phyloP scores from a whole-genome alignment of 2,329 filamentous ascomycete species.

The Fusarium sp. region DNA sequence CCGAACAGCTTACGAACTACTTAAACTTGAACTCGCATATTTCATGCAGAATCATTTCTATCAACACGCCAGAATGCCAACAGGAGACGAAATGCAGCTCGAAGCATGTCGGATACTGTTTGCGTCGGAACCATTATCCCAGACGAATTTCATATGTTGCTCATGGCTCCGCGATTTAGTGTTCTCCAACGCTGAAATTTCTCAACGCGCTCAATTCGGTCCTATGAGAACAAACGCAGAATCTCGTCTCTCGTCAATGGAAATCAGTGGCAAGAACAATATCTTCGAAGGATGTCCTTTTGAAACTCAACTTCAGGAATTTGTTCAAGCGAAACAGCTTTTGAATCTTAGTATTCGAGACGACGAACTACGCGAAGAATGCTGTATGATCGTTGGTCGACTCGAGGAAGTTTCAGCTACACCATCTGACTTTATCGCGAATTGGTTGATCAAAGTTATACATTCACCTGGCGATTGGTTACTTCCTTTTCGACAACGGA shows the following conservation, averaged over 20 bases:
- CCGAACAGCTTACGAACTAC: constrained; percentile 36
- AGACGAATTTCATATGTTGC: background rate
- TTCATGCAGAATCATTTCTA: constrained; percentile 45
- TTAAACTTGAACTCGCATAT: constrained; percentile 40
- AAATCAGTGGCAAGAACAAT: constrained; percentile 47
- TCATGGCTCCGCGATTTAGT: constrained; percentile 43
- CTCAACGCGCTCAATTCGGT: constrained; percentile 41
- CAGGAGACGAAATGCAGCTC: constrained; percentile 35
- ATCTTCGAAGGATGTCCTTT: constrained; percentile 48
- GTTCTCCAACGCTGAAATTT: constrained; percentile 22
- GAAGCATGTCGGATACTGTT: constrained; percentile 38
- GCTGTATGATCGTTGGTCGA: constrained; percentile 33
- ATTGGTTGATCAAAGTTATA: constrained; percentile 42
- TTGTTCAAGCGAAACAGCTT: constrained; percentile 28
- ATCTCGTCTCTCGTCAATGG: constrained; percentile 37
- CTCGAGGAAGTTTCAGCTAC: constrained; percentile 39
- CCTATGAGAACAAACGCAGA: constrained; percentile 44
- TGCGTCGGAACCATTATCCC: constrained; percentile 22
- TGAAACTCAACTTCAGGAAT: constrained; percentile 41
- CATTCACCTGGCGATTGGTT: constrained; percentile 39
- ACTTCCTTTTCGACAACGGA: constrained; percentile 31
- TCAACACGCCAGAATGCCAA: constrained; percentile 29
- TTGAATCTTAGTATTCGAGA: constrained; percentile 21
- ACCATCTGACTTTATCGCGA: constrained; percentile 42
- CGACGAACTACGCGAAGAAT: constrained; percentile 39